Evolutionary conservation across 169 alveolate species (phyloP), one percentile per base, ranked within the genome.

Genomic region (Theileria orientalis): DNA sequence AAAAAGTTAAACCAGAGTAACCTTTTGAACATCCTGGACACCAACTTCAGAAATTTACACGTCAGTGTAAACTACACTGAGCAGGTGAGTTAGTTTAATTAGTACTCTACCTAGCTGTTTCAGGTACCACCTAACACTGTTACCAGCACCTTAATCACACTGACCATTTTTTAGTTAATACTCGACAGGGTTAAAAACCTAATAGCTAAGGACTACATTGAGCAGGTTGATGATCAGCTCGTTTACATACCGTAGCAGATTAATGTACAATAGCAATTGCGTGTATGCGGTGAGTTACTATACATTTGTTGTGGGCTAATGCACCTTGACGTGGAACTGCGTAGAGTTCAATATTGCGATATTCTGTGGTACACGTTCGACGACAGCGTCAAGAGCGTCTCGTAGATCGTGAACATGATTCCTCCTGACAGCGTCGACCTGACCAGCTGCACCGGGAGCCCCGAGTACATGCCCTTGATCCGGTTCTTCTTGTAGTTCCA

Each of bases 391-490:
- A 61, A 14, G 37, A 35, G 47, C 27, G 30, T 61, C 49, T 79
- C 87, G 51, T 82, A 82, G 5, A 74, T 30, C 0, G 80, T 62
- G 57, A 73, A 82, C 16, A 73, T 73, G 72, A 82, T 73, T 0
- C 83, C 84, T 5, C 89, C 89, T 44, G 73, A 61, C 16, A 82
- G 23, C 40, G 72, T 37, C 0, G 89, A 82, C 40, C 63, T 72
- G 44, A 73, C 33, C 5, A 82, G 52, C 67, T 82, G 89, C 56
- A 72, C 56, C 54, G 73, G 78, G 54, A 82, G 74, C 23, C 89
- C 89, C 2, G 84, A 83, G 41, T 82, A 82, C 40, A 82, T 46
- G n/a, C 89, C 89, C 49, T 52, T 64, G 52, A 82, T 61, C 23
- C 46, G 35, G 46, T 74, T 72, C 44, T 73, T 46, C 29, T 67